phyloP scores from a whole-genome alignment of 163 green algal genomes.

The Volvox carteri region DNA sequence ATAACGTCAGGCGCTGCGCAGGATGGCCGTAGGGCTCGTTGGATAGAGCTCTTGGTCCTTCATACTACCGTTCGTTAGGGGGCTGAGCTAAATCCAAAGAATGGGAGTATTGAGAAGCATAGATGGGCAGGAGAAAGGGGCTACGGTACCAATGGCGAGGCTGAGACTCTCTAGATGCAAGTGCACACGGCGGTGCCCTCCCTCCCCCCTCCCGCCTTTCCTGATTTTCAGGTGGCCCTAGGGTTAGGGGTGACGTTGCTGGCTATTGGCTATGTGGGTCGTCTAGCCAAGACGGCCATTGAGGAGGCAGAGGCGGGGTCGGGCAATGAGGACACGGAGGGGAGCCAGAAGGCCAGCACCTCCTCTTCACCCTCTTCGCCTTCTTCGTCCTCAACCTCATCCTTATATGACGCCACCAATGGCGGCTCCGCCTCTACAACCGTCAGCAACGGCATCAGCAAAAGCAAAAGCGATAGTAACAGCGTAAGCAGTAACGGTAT shows the following conservation, averaged over 20 bases:
- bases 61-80: too few species aligned
- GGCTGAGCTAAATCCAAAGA: too few species aligned
- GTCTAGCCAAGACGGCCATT: constrained; percentile 82
- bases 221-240: constrained; percentile 77
- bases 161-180: too few species aligned
- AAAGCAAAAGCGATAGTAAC: background rate
- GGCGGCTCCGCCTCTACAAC: too few species aligned
- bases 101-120: too few species aligned
- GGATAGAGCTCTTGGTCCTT: too few species aligned
- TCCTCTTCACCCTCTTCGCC: background rate
- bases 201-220: background rate
- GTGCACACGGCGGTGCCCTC: background rate
- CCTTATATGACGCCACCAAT: too few species aligned
- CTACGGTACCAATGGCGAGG: too few species aligned
- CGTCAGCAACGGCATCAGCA: background rate
- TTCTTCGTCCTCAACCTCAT: too few species aligned
- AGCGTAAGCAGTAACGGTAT: background rate
- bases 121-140: too few species aligned
- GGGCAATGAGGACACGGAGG: constrained; percentile 4
- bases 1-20: too few species aligned
- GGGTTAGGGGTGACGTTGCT: constrained; percentile 74
- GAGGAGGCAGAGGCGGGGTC: constrained; percentile 70
- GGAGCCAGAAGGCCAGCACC: background rate
- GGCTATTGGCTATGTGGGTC: constrained; percentile 82
- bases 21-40: too few species aligned